Conservation (phyloP, 1,284 basidiomycete genomes). For the Microbotryum silenes-acaulis region DNA sequence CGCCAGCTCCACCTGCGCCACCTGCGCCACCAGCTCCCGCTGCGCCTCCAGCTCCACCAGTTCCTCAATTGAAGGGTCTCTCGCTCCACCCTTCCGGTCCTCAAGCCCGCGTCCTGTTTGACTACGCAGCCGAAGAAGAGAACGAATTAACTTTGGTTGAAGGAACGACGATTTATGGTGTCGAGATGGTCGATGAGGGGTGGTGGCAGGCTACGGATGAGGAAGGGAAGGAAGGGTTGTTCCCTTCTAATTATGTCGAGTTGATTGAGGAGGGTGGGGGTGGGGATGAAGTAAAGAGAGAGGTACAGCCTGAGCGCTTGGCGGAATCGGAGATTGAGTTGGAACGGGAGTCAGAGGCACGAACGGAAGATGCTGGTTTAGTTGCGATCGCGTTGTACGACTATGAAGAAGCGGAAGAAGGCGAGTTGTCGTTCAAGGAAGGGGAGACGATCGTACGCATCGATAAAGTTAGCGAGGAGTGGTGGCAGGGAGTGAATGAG, state of each 20-base stretch:
- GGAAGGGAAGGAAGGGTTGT: slow-evolving; percentile 60
- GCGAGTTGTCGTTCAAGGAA: slow-evolving; percentile 75
- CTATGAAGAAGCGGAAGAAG: slow-evolving; percentile 79
- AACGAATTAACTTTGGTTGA: slow-evolving; percentile 74
- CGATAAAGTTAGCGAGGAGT: slow-evolving; percentile 63
- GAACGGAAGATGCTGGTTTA: slow-evolving; percentile 44
- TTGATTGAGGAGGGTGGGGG: slow-evolving; percentile 47
- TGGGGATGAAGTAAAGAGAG: slow-evolving; percentile 26
- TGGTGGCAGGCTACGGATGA: slow-evolving; percentile 70
- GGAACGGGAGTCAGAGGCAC: slow-evolving; percentile 38
- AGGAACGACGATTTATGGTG: slow-evolving; percentile 70
- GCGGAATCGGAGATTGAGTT: slow-evolving; percentile 28
- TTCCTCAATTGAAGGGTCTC: neutral
- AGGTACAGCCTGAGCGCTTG: slow-evolving; percentile 41
- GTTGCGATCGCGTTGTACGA: slow-evolving; percentile 67
- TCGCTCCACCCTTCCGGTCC: neutral
- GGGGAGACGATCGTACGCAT: slow-evolving; percentile 68
- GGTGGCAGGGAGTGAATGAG: slow-evolving; percentile 71
- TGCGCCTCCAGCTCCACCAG: neutral
- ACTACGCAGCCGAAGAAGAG: slow-evolving; percentile 72
- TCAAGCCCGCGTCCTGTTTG: slow-evolving; percentile 55
- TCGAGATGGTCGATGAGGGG: slow-evolving; percentile 74
- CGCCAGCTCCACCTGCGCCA: slow-evolving; percentile 6
- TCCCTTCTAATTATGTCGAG: slow-evolving; percentile 80
- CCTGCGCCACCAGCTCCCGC: neutral